Base-by-base conservation (phyloP, 106 monocot species). In the Dioscorea alata region DNA sequence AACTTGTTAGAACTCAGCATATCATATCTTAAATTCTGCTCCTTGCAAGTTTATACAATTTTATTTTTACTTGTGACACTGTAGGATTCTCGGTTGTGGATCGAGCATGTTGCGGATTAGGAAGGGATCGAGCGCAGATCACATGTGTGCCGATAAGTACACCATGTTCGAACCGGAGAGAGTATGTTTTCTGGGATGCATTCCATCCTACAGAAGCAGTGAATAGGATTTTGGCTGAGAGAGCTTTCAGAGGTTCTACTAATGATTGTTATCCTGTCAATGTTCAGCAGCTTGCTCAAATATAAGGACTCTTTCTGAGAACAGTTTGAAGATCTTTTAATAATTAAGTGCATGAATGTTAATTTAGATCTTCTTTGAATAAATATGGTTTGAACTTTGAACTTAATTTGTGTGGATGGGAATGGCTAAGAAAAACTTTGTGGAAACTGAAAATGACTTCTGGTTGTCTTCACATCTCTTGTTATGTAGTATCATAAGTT, bases 151-250 rank as follows among this genome's bases (percentile, higher is more conserved):
- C 86, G 5, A 51, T 70, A 8, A 17, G 17, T 0, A 59, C 63
- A 19, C 85, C 88, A 1, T 92, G 85, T 68, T 28, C 23, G 12
- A 65, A 85, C 53, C 72, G 83, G 34, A 71, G 57, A 23, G 73
- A 76, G 56, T 61, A 83, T 49, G 71, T 85, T 6, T 92, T 88
- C 75, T 85, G 88, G 87, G 87, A 92, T 50, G 84, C 84, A 0
- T 87, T 73, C 78, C 87, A 92, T 57, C 87, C 87, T 3, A 87
- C 92, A 14, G 52, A 88, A 25, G 85, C 92, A 6, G 84, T 83
- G 48, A 80, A 85, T 71, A 52, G 61, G 13, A 75, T 88, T 15
- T 75, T 92, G 8, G 87, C 73, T 6, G 70, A 83, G 52, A 72
- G 75, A 28, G 85, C 87, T 4, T 87, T 77, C 73, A 64, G 49